A percentile compares a stretch with the other conserved stretches of the same genome.
These are phyloP conservation scores for Sutorius eximius DNA, from an alignment of 1,284 basidiomycete genomes.

Conservation along the genomic window DNA sequence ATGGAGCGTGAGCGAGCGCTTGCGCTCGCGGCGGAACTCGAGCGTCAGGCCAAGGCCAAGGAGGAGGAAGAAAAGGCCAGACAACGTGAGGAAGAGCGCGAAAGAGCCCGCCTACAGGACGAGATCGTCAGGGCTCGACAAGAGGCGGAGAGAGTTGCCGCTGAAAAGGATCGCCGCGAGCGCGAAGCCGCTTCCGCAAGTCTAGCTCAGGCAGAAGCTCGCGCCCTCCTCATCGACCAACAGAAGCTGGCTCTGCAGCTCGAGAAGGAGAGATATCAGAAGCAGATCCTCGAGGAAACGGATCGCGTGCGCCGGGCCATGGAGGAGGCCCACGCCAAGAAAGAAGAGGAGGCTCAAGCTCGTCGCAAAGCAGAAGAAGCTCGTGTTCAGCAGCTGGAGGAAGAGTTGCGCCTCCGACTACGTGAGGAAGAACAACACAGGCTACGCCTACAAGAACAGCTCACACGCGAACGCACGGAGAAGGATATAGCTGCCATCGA, in stretches of 20 bases:
- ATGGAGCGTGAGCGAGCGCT: conserved; percentile 33
- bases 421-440: conserved; percentile 33
- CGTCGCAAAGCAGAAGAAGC: conserved; percentile 26
- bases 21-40: conserved; percentile 32
- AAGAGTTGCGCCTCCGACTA: conserved; percentile 29
- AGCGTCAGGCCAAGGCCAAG: conserved; percentile 24
- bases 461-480: conserved; percentile 24
- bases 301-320: conserved; percentile 28
- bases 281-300: conserved; percentile 28
- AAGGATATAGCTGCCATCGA: conserved; percentile 14
- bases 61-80: conserved; percentile 33
- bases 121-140: conserved; percentile 30
- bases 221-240: conserved; percentile 26
- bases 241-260: conserved; percentile 21
- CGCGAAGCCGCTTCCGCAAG: conserved; percentile 26
- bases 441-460: conserved; percentile 28
- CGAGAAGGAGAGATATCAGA: conserved; percentile 32
- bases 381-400: conserved; percentile 29
- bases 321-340: conserved; percentile 30
- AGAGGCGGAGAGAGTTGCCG: conserved; percentile 27
- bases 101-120: conserved; percentile 28
- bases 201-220: conserved; percentile 31
- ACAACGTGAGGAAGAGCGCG: conserved; percentile 24
- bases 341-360: conserved; percentile 24
- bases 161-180: conserved; percentile 29